A percentile compares a stretch with the other conserved stretches of the same genome.
These are phyloP conservation scores for Hansenula anomala DNA, from an alignment of 1,139 yeast species.

Conservation along the genomic window DNA sequence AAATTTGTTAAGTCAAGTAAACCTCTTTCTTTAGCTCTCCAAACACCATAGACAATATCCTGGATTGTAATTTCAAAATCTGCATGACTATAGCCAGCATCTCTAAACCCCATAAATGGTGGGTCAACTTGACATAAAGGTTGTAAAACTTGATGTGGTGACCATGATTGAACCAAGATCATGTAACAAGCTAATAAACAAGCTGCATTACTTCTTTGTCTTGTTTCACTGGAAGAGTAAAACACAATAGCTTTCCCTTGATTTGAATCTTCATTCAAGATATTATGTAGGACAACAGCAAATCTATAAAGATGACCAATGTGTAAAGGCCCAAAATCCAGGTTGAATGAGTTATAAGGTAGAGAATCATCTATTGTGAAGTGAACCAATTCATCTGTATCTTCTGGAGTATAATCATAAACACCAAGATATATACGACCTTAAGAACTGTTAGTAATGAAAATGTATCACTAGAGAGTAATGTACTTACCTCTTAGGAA, in stretches of 20 bases:
- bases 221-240: conserved; percentile 77
- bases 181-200: conserved; percentile 90
- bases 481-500: conserved; percentile 26
- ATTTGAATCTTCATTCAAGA: conserved; percentile 78
- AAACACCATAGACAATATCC: conserved; percentile 91
- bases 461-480: too few species aligned
- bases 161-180: conserved; percentile 95
- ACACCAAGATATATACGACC: conserved; percentile 91
- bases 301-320: conserved; percentile 90
- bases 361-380: conserved; percentile 91
- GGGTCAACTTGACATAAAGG: conserved; percentile 92
- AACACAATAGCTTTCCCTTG: conserved; percentile 88
- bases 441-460: conserved; percentile 17
- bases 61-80: conserved; percentile 92
- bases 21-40: conserved; percentile 97
- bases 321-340: conserved; percentile 95
- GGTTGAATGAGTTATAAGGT: conserved; percentile 88
- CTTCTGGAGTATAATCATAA: conserved; percentile 73
- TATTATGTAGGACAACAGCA: conserved; percentile 90
- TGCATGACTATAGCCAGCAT: conserved; percentile 95
- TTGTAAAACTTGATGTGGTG: conserved; percentile 95
- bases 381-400: conserved; percentile 70
- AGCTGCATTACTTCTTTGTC: conserved; percentile 89
- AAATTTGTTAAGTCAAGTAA: conserved; percentile 84
- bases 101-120: conserved; percentile 91